phyloP scores from a whole-genome alignment of 2,329 filamentous ascomycete genomes.

The Arthrobotrys conoides region DNA sequence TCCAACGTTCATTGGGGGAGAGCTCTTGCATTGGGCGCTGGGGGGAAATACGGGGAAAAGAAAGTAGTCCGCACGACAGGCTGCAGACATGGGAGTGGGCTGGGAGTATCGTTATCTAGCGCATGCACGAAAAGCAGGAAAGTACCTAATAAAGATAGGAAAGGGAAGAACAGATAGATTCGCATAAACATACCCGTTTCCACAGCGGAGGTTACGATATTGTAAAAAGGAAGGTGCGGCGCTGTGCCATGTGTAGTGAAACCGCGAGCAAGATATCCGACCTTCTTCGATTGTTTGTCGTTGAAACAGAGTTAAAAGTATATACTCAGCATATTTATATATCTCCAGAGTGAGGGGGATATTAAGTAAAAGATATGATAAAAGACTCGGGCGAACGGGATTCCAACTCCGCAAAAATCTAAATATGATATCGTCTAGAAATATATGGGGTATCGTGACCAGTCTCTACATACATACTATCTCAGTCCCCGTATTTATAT shows the following conservation, averaged over 20 bases:
- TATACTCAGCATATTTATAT: neutral
- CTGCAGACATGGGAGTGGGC: too few relatives aligned
- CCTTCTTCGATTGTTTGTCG: conserved; percentile 12
- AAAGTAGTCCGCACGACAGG: conserved; percentile 5
- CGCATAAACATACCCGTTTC: conserved; percentile 39
- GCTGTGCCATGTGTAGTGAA: conserved; percentile 28
- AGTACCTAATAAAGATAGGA: neutral
- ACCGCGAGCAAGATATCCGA: too few relatives aligned
- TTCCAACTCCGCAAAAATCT: neutral
- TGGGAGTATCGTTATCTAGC: neutral
- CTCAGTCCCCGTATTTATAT: conserved; percentile 12
- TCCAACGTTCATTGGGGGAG: too few relatives aligned
- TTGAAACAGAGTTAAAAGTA: conserved; percentile 25
- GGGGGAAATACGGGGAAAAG: neutral
- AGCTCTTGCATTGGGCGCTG: too few relatives aligned
- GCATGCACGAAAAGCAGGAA: neutral
- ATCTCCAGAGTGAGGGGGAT: neutral
- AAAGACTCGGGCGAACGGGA: conserved; percentile 32
- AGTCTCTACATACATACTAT: too few relatives aligned
- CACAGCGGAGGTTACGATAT: neutral
- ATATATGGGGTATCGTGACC: conserved; percentile 14
- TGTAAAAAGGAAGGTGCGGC: conserved; percentile 13
- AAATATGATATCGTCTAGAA: conserved; percentile 4
- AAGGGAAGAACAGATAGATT: neutral
- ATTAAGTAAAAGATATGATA: conserved; percentile 5